Conservation (phyloP, 2,329 filamentous ascomycete genomes). For the Colletotrichum scovillei region DNA sequence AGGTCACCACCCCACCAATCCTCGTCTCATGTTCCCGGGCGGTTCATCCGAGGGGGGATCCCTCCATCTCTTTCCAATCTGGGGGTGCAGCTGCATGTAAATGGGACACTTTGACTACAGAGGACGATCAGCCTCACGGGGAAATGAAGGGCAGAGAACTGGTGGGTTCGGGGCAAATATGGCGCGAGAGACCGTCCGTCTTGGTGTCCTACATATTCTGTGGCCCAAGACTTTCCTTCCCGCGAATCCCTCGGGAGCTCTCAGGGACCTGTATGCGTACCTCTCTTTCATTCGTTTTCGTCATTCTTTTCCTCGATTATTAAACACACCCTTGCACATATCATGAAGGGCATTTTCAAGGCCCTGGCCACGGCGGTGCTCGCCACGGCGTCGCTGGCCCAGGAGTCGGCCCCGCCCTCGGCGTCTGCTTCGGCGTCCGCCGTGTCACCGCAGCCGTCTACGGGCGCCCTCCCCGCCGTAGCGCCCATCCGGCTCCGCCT, state of each 20-base stretch:
- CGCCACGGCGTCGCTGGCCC: conserved; percentile 12
- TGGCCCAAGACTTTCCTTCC: background rate
- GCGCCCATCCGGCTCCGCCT: conserved; percentile 32
- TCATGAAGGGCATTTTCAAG: conserved; percentile 24
- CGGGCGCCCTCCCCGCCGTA: background rate
- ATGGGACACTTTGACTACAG: background rate
- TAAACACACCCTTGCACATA: background rate
- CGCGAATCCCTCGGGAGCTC: background rate
- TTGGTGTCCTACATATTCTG: conserved; percentile 13
- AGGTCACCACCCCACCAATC: background rate
- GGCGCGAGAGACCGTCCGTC: background rate
- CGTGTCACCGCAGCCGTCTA: background rate
- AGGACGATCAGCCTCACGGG: background rate
- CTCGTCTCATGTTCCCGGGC: background rate
- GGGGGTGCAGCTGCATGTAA: background rate
- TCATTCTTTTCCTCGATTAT: conserved; percentile 14
- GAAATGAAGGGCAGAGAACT: background rate
- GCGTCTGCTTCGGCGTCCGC: background rate
- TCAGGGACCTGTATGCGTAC: background rate
- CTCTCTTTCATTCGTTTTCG: background rate
- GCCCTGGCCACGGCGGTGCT: conserved; percentile 10
- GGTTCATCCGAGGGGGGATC: background rate
- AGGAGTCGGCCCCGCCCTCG: conserved; percentile 2
- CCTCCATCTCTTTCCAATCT: background rate
- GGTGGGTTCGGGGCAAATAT: conserved; percentile 20